These are phyloP conservation scores for Lasiosphaeris hirsuta DNA, from an alignment of 495 filamentous ascomycete species.

Conservation along the genomic window DNA sequence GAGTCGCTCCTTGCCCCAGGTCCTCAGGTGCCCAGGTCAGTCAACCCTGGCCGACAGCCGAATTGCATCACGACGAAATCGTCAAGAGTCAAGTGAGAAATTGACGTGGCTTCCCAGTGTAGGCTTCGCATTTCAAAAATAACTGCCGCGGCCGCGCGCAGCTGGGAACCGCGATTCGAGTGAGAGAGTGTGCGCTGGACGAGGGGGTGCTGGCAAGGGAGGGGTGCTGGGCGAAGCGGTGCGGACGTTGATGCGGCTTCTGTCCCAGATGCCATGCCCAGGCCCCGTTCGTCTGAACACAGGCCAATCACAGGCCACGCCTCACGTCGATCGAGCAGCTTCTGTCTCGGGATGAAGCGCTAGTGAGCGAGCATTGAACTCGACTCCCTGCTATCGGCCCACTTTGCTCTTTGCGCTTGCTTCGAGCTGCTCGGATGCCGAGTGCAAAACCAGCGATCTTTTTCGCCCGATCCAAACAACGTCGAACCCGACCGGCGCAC, in stretches of 20 bases:
- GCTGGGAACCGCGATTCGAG: neutral
- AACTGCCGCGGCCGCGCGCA: too few relatives aligned
- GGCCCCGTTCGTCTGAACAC: conserved; percentile 20
- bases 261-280: conserved; percentile 26
- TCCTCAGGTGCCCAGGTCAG: too few relatives aligned
- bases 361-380: conserved; percentile 27
- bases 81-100: too few relatives aligned
- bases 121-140: too few relatives aligned
- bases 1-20: too few relatives aligned
- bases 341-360: conserved; percentile 38
- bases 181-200: neutral
- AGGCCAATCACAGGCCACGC: conserved; percentile 22
- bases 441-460: conserved; percentile 6
- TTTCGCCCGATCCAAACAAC: conserved; percentile 1
- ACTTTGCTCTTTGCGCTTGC: conserved; percentile 7
- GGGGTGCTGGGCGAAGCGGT: conserved; percentile 18
- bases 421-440: conserved; percentile 13
- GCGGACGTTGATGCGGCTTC: conserved; percentile 31
- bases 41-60: too few relatives aligned
- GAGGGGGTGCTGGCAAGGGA: neutral
- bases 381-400: conserved; percentile 20
- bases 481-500: too few relatives aligned
- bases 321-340: conserved; percentile 28
- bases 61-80: too few relatives aligned
- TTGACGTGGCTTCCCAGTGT: too few relatives aligned